A percentile compares a stretch with the other conserved stretches of the same genome.
phyloP scores from a whole-genome alignment of 768 basidiomycete species.

The Podaxis sp. region DNA sequence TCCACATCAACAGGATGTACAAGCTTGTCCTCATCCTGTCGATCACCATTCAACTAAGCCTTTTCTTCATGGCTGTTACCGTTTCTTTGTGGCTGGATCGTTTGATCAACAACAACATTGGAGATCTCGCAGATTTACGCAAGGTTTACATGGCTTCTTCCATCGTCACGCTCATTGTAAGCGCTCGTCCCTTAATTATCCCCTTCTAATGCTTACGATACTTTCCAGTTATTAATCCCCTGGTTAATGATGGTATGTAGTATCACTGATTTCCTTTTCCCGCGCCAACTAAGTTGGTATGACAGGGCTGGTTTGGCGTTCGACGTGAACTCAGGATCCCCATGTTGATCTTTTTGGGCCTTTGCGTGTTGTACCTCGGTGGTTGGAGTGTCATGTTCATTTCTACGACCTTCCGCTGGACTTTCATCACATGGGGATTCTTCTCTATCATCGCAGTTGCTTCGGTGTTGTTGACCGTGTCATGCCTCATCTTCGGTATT shows the following conservation, averaged over 20 bases:
- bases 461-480: constrained; percentile 53
- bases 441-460: constrained; percentile 59
- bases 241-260: constrained; percentile 59
- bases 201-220: constrained; percentile 1
- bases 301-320: constrained; percentile 71
- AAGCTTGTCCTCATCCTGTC: constrained; percentile 66
- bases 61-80: constrained; percentile 72
- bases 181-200: constrained; percentile 21
- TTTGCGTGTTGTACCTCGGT: constrained; percentile 57
- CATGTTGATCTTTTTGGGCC: constrained; percentile 59
- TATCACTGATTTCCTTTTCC: not conserved
- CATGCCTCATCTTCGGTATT: constrained; percentile 57
- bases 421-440: constrained; percentile 69
- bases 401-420: constrained; percentile 71
- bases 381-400: constrained; percentile 75
- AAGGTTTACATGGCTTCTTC: constrained; percentile 51
- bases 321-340: constrained; percentile 57
- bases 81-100: constrained; percentile 78
- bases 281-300: constrained; percentile 3
- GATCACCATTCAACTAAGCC: constrained; percentile 67
- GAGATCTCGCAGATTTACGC: constrained; percentile 39
- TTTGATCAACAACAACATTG: constrained; percentile 62
- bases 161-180: constrained; percentile 54
- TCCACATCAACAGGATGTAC: constrained; percentile 71
- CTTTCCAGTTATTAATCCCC: constrained; percentile 37